Evolutionary conservation across 164 flowering plant genomes (phyloP).

Genomic region (Berberis thunbergii): DNA sequence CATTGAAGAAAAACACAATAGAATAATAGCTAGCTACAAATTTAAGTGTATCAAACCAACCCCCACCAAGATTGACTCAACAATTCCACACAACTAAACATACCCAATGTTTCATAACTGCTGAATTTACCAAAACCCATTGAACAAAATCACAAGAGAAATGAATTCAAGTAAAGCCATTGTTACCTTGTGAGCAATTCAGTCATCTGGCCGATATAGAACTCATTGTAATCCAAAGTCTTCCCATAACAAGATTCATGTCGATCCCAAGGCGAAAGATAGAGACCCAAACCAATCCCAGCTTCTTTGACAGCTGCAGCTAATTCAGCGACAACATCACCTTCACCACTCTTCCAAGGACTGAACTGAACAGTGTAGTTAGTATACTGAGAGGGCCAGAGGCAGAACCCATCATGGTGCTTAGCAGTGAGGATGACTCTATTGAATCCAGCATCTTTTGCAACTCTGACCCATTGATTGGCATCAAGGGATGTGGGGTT

Average conservation of each 20-base stretch:
- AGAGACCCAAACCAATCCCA: conserved; percentile 65
- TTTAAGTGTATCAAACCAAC: too few species aligned
- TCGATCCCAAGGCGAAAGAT: conserved; percentile 97
- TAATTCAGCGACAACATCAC: conserved; percentile 73
- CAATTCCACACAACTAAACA: too few species aligned
- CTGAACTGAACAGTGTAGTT: conserved; percentile 69
- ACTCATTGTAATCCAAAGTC: conserved; percentile 81
- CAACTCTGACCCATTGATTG: conserved; percentile 72
- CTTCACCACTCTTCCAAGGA: conserved; percentile 65
- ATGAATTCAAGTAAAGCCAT: neutral
- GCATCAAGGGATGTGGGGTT: conserved; percentile 55
- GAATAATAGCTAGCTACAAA: too few species aligned
- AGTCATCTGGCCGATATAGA: conserved; percentile 79
- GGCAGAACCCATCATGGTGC: conserved; percentile 96
- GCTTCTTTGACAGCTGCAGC: conserved; percentile 52
- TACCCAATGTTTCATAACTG: too few species aligned
- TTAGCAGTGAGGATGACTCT: conserved; percentile 75
- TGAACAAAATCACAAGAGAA: neutral
- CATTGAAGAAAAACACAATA: too few species aligned
- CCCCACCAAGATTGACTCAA: too few species aligned
- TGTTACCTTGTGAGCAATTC: conserved; percentile 83
- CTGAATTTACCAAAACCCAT: neutral
- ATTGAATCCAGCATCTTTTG: conserved; percentile 58
- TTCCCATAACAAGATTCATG: conserved; percentile 70
- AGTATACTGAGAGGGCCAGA: conserved; percentile 82